Evolutionary conservation across 176 grass and related monocot genomes (phyloP).

Genomic region (Canna indica): DNA sequence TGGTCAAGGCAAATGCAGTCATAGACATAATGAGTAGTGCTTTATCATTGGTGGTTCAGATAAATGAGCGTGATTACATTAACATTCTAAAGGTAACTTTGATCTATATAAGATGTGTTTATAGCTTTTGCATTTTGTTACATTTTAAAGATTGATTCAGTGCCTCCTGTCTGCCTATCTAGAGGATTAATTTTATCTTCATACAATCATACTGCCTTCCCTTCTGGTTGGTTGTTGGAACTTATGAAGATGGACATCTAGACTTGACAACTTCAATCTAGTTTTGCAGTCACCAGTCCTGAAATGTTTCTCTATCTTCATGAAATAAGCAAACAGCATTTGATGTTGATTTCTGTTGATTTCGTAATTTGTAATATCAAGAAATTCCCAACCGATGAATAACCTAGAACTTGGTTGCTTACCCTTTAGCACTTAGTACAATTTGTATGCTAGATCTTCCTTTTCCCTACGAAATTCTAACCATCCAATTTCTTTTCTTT

Average conservation of each 20-base stretch:
- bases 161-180: not conserved
- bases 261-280: not conserved
- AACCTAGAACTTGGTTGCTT: not conserved
- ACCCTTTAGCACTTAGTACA: too few species aligned
- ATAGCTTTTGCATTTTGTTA: not conserved
- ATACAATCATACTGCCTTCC: not conserved
- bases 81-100: slow-evolving; percentile 92
- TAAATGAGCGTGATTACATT: slow-evolving; percentile 92
- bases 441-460: too few species aligned
- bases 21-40: slow-evolving; percentile 92
- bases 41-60: slow-evolving; percentile 78
- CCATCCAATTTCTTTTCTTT: not conserved
- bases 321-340: not conserved
- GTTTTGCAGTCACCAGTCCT: not conserved
- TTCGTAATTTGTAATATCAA: not conserved
- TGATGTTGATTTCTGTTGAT: not conserved
- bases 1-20: slow-evolving; percentile 75
- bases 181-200: not conserved
- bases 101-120: slow-evolving; percentile 3
- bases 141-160: not conserved
- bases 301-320: not conserved
- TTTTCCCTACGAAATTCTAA: not conserved
- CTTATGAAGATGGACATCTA: not conserved
- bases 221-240: not conserved
- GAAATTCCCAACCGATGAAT: not conserved